Conservation (phyloP, 2,329 filamentous ascomycete genomes). For the Trichophyton simii region DNA sequence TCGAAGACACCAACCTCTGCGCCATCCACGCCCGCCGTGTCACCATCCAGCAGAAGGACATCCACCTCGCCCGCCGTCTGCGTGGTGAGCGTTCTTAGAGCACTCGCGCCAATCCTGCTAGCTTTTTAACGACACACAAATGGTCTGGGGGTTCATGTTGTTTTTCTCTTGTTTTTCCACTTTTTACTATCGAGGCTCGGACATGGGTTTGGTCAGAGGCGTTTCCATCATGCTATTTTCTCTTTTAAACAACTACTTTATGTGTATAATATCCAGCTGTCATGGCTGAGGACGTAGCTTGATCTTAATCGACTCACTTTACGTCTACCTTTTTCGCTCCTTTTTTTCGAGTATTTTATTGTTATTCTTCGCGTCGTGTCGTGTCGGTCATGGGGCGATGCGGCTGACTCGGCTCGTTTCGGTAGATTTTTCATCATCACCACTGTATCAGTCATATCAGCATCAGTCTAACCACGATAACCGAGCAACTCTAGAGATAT, state of each 20-base stretch:
- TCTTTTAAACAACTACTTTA: background rate
- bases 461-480: background rate
- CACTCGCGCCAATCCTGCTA: background rate
- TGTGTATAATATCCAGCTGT: slow-evolving; percentile 10
- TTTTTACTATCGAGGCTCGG: slow-evolving; percentile 6
- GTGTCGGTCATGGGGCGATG: too few species aligned
- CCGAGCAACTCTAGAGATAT: too few species aligned
- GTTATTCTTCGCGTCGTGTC: background rate
- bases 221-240: slow-evolving; percentile 8
- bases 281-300: background rate
- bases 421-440: background rate
- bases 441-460: background rate
- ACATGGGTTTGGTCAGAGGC: slow-evolving; percentile 12
- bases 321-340: background rate
- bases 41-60: slow-evolving; percentile 88
- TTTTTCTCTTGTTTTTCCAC: background rate
- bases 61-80: slow-evolving; percentile 89
- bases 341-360: background rate
- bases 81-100: slow-evolving; percentile 79
- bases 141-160: slow-evolving; percentile 4
- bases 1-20: slow-evolving; percentile 96
- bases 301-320: background rate
- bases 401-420: background rate
- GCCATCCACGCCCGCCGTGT: slow-evolving; percentile 99
- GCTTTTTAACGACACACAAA: slow-evolving; percentile 4